phyloP scores from a whole-genome alignment of 805 yeast genomes.

The Yarrowia bubula region DNA sequence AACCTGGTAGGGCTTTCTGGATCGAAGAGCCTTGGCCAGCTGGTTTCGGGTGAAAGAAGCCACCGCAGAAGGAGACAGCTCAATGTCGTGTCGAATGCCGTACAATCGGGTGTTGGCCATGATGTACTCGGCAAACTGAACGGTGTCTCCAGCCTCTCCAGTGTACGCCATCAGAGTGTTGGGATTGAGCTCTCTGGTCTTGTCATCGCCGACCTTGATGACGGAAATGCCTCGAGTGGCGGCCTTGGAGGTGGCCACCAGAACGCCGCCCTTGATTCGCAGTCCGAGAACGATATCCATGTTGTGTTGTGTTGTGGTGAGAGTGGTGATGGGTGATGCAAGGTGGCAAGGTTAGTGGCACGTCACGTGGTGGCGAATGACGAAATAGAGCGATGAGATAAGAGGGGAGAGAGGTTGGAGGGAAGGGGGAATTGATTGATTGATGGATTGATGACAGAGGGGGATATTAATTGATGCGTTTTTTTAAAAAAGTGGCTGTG shows the following conservation, averaged over 20 bases:
- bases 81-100: slow-evolving; percentile 79
- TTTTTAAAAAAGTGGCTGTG: too few relatives aligned
- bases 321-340: neutral
- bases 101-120: slow-evolving; percentile 90
- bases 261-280: slow-evolving; percentile 72
- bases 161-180: slow-evolving; percentile 83
- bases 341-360: slow-evolving; percentile 20
- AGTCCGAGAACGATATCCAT: slow-evolving; percentile 95
- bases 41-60: slow-evolving; percentile 86
- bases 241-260: slow-evolving; percentile 93
- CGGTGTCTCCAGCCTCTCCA: slow-evolving; percentile 96
- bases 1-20: slow-evolving; percentile 95
- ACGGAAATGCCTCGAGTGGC: slow-evolving; percentile 87
- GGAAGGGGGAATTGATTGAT: too few relatives aligned
- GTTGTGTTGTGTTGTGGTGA: slow-evolving; percentile 21
- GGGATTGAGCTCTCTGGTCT: slow-evolving; percentile 69
- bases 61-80: slow-evolving; percentile 79
- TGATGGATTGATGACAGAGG: neutral
- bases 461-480: too few relatives aligned
- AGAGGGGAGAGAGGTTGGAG: neutral
- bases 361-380: slow-evolving; percentile 14
- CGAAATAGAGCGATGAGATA: neutral
- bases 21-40: slow-evolving; percentile 82
- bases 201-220: slow-evolving; percentile 74
- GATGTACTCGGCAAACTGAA: slow-evolving; percentile 89